A percentile compares a stretch with the other conserved stretches of the same genome.
phyloP scores from a whole-genome alignment of 1,284 basidiomycete genomes.

The Irpex sp. region DNA sequence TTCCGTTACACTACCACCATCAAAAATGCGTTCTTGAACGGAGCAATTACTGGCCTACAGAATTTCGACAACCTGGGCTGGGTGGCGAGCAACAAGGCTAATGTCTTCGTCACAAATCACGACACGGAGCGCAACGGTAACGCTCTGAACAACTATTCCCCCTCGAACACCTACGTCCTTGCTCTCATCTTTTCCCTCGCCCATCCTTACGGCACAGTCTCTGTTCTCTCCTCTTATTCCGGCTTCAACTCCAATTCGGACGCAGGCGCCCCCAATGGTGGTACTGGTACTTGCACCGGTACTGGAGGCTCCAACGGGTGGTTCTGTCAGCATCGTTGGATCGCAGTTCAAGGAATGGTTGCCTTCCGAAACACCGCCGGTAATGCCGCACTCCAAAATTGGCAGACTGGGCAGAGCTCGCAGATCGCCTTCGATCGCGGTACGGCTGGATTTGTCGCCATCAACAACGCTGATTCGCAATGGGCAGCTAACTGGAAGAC shows the following conservation, averaged over 20 bases:
- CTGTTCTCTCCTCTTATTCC: slow-evolving; percentile 57
- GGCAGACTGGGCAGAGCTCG: slow-evolving; percentile 50
- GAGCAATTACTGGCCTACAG: slow-evolving; percentile 49
- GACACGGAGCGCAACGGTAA: slow-evolving; percentile 60
- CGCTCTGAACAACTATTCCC: slow-evolving; percentile 56
- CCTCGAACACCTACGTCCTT: slow-evolving; percentile 57
- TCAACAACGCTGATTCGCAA: slow-evolving; percentile 54
- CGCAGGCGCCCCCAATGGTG: slow-evolving; percentile 46
- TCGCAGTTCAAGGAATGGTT: slow-evolving; percentile 57
- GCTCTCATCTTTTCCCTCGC: slow-evolving; percentile 67
- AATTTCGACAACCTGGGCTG: slow-evolving; percentile 55
- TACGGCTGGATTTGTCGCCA: slow-evolving; percentile 54
- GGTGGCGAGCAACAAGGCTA: slow-evolving; percentile 50
- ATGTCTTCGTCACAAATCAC: slow-evolving; percentile 68
- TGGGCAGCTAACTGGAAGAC: slow-evolving; percentile 58
- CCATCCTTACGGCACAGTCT: slow-evolving; percentile 64
- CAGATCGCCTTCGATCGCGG: slow-evolving; percentile 65
- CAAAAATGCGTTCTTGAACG: slow-evolving; percentile 45
- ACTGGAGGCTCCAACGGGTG: slow-evolving; percentile 54
- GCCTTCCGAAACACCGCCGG: slow-evolving; percentile 61
- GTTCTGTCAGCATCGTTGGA: slow-evolving; percentile 61
- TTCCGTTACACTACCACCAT: slow-evolving; percentile 60
- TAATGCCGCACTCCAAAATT: slow-evolving; percentile 43
- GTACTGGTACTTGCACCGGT: slow-evolving; percentile 47
- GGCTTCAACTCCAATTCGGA: slow-evolving; percentile 42